Conservation (phyloP, 2,329 filamentous ascomycete genomes). For the Diplodia seriata region DNA sequence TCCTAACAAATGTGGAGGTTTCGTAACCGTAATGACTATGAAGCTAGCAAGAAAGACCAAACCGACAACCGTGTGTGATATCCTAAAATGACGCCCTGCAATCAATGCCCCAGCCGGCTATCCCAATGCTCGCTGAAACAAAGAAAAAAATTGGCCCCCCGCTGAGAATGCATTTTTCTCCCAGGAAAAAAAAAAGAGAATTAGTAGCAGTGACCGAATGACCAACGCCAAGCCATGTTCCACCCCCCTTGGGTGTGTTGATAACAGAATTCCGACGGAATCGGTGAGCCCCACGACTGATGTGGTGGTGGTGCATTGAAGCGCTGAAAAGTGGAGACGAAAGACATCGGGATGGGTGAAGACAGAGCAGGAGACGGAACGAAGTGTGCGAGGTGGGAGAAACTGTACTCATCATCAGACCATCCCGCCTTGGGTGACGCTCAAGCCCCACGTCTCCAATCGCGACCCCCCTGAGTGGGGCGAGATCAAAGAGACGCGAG, state of each 20-base stretch:
- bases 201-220: neutral
- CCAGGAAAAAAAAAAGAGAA: neutral
- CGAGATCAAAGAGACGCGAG: constrained; percentile 13
- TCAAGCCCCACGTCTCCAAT: constrained; percentile 10
- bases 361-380: neutral
- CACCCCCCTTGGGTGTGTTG: neutral
- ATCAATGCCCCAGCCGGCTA: neutral
- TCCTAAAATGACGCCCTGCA: constrained; percentile 10
- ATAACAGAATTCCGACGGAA: neutral
- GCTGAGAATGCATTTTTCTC: neutral
- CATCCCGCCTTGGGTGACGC: neutral
- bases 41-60: neutral
- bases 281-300: neutral
- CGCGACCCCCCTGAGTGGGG: neutral
- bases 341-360: neutral
- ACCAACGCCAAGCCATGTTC: neutral
- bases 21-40: no score
- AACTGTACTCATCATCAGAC: neutral
- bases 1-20: no score
- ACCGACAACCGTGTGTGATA: neutral
- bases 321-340: neutral
- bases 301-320: neutral
- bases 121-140: neutral
- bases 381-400: neutral
- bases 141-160: neutral